Percentiles rank a stretch among this genome's conserved stretches.
Conservation (phyloP, 2,329 filamentous ascomycete genomes). For the Verticillium nubilum region DNA sequence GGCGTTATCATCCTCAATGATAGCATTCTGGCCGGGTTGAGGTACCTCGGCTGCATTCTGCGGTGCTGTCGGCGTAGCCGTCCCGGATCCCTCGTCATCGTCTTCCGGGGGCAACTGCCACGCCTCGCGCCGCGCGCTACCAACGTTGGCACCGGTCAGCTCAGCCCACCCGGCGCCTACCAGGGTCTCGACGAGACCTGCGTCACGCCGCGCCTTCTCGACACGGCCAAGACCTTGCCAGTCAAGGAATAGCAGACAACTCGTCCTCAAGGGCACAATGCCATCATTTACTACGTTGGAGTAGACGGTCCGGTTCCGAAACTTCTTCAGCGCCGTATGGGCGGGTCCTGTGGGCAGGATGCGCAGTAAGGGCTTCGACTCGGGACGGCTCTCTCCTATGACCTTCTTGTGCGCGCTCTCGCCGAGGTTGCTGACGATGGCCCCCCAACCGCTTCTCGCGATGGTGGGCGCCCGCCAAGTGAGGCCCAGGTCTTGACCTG, state of each 20-base stretch:
- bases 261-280: constrained; percentile 90
- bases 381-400: constrained; percentile 60
- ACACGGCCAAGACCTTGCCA: constrained; percentile 93
- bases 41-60: constrained; percentile 56
- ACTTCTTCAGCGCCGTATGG: constrained; percentile 79
- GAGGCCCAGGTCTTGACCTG: constrained; percentile 88
- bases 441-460: constrained; percentile 80
- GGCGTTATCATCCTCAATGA: constrained; percentile 59
- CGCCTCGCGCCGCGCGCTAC: constrained; percentile 34
- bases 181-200: constrained; percentile 85
- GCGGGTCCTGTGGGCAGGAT: constrained; percentile 90
- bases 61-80: constrained; percentile 7
- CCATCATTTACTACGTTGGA: constrained; percentile 98
- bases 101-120: constrained; percentile 34
- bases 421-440: constrained; percentile 76
- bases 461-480: constrained; percentile 90
- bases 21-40: constrained; percentile 61
- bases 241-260: constrained; percentile 92
- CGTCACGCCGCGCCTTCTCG: constrained; percentile 88
- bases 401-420: constrained; percentile 58
- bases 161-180: constrained; percentile 95
- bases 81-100: constrained; percentile 14
- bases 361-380: constrained; percentile 81
- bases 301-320: constrained; percentile 86
- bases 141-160: constrained; percentile 66